These are phyloP conservation scores for Thelephora ganbajun DNA, from an alignment of 768 basidiomycete genomes.

Conservation along the genomic window DNA sequence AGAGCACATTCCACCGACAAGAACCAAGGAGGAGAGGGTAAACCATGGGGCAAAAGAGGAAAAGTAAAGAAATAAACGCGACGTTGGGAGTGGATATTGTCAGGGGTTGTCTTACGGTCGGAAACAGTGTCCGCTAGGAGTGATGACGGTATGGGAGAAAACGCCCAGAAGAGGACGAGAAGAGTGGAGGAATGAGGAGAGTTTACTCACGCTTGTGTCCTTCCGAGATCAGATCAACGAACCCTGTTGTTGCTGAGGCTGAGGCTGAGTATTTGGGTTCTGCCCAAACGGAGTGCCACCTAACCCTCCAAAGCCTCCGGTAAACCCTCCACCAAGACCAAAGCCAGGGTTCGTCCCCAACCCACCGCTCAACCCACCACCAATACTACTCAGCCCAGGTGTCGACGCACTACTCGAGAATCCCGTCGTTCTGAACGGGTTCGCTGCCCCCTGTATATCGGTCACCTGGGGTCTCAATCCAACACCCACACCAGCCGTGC, in stretches of 20 bases:
- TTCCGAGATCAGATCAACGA: background rate
- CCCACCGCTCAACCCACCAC: background rate
- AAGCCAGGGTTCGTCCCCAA: too few species aligned
- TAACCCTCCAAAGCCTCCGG: background rate
- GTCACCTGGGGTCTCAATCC: slow-evolving; percentile 27
- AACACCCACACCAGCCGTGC: slow-evolving; percentile 12
- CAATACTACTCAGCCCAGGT: background rate
- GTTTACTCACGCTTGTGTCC: too few species aligned
- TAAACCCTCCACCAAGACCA: background rate
- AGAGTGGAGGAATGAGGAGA: too few species aligned
- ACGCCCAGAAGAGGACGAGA: too few species aligned
- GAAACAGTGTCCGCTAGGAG: too few species aligned
- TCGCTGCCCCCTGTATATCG: slow-evolving; percentile 19
- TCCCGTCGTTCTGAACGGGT: slow-evolving; percentile 30
- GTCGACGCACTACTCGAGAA: slow-evolving; percentile 9
- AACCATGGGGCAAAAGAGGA: too few species aligned
- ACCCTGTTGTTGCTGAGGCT: background rate
- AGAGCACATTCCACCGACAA: too few species aligned
- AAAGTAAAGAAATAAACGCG: too few species aligned
- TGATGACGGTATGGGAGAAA: too few species aligned
- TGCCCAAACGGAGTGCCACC: background rate
- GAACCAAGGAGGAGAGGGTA: too few species aligned
- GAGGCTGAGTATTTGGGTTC: background rate
- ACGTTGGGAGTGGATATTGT: too few species aligned
- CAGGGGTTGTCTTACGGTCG: too few species aligned